These are phyloP conservation scores for Vigna reflexopilosa DNA, from an alignment of 306 rosid genomes.

Conservation along the genomic window DNA sequence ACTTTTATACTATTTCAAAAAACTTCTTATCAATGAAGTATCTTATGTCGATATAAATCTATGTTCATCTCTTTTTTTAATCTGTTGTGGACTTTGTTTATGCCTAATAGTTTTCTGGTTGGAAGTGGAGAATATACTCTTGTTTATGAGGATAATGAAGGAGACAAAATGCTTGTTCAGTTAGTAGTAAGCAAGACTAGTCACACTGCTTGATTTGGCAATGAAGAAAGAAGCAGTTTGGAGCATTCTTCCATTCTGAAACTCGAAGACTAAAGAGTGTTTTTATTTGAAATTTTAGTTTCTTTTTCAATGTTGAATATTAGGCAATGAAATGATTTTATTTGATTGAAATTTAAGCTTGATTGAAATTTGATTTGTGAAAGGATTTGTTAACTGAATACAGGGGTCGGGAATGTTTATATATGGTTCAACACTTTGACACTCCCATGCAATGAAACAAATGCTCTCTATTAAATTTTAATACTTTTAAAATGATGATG, in stretches of 20 bases:
- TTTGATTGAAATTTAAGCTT: not conserved
- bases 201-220: conserved; percentile 43
- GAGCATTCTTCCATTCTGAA: conserved; percentile 36
- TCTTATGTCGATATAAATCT: conserved; percentile 36
- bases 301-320: conserved; percentile 26
- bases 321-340: conserved; percentile 15
- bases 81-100: too few relatives aligned
- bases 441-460: conserved; percentile 3
- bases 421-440: not conserved
- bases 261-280: conserved; percentile 34
- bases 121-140: conserved; percentile 95
- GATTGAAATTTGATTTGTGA: not conserved
- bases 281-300: conserved; percentile 45
- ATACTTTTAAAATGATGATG: not conserved
- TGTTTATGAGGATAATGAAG: conserved; percentile 91
- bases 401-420: not conserved
- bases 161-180: conserved; percentile 82
- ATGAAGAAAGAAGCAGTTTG: conserved; percentile 49
- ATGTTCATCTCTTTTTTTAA: too few relatives aligned
- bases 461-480: not conserved
- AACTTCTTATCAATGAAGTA: too few relatives aligned
- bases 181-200: conserved; percentile 53
- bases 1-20: too few relatives aligned
- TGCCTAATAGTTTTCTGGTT: conserved; percentile 54
- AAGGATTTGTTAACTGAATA: not conserved